These are phyloP conservation scores for Lolium perenne DNA, from an alignment of 176 grass and related monocot genomes.

Conservation along the genomic window DNA sequence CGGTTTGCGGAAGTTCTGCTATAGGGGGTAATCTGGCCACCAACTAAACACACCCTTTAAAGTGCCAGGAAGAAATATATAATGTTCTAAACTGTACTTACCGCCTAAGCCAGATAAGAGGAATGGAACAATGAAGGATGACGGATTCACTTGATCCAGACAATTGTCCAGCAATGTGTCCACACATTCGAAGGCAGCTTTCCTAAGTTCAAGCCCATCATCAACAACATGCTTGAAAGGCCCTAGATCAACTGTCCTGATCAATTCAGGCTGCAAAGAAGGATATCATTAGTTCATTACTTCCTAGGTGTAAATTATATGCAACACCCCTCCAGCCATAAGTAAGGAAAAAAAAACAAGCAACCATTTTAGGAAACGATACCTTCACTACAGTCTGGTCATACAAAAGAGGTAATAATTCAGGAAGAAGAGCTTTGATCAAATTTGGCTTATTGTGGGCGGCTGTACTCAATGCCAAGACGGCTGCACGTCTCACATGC, in stretches of 20 bases:
- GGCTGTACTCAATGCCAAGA: slow-evolving; percentile 19
- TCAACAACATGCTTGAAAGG: slow-evolving; percentile 29
- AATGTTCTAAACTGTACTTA: slow-evolving; percentile 2
- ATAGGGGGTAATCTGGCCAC: background rate
- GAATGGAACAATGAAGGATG: slow-evolving; percentile 24
- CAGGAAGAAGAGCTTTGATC: slow-evolving; percentile 27
- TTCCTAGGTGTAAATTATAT: slow-evolving; percentile 14
- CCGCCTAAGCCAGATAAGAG: slow-evolving; percentile 27
- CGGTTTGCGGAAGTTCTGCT: background rate
- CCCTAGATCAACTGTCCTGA: slow-evolving; percentile 35
- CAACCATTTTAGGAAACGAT: background rate
- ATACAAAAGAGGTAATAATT: slow-evolving; percentile 23
- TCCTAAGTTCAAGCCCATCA: slow-evolving; percentile 36
- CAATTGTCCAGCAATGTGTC: slow-evolving; percentile 28
- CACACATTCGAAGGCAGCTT: slow-evolving; percentile 31
- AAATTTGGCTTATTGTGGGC: slow-evolving; percentile 33
- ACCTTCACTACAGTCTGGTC: slow-evolving; percentile 32
- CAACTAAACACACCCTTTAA: background rate
- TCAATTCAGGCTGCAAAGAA: slow-evolving; percentile 30
- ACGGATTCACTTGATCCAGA: slow-evolving; percentile 31
- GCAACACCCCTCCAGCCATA: background rate
- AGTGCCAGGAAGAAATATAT: background rate
- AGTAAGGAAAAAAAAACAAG: background rate
- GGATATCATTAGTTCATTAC: background rate
- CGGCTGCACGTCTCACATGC: slow-evolving; percentile 30